These are phyloP conservation scores for Bipolaris victoriae DNA, from an alignment of 2,329 filamentous ascomycete species.

Conservation along the genomic window DNA sequence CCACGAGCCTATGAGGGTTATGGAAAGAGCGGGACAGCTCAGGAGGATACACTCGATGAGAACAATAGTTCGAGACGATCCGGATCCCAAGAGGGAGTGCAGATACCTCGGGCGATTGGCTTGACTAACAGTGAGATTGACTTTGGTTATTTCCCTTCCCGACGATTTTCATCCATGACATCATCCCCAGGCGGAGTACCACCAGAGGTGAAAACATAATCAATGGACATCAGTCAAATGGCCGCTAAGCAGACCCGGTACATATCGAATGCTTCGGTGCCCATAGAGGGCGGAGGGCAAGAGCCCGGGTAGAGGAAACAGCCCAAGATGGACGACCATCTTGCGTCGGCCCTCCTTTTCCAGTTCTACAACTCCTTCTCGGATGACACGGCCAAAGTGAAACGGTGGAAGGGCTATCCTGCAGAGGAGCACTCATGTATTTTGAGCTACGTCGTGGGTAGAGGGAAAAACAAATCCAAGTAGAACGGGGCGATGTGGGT, in stretches of 20 bases:
- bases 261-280: not conserved
- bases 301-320: not conserved
- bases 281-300: not conserved
- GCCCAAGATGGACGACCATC: not conserved
- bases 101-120: too few relatives aligned
- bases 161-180: too few relatives aligned
- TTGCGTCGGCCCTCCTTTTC: not conserved
- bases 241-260: not conserved
- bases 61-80: too few relatives aligned
- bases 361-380: not conserved
- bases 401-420: not conserved
- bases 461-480: not conserved
- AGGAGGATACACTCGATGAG: too few relatives aligned
- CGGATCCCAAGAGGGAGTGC: too few relatives aligned
- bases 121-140: too few relatives aligned
- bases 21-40: too few relatives aligned
- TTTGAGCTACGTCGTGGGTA: not conserved
- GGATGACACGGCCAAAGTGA: not conserved
- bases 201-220: not conserved
- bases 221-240: not conserved
- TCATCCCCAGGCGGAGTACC: not conserved
- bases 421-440: not conserved
- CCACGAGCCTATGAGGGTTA: too few relatives aligned
- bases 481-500: not conserved
- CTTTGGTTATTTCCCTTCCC: too few relatives aligned